These are phyloP conservation scores for Verticillium longisporum DNA, from an alignment of 2,329 filamentous ascomycete species.

Conservation along the genomic window DNA sequence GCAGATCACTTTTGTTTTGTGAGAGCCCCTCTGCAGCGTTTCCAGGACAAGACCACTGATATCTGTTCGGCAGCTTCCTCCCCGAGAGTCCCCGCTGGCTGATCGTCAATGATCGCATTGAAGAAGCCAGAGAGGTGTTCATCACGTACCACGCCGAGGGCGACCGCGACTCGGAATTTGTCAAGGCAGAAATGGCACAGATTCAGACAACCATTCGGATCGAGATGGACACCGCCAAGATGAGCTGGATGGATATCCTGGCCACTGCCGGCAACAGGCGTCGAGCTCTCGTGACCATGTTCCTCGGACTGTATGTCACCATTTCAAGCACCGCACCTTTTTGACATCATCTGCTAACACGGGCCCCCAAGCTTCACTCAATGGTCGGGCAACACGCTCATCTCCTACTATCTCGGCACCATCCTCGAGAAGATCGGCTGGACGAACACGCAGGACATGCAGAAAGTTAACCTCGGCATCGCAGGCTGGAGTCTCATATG, in stretches of 20 bases:
- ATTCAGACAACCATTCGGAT: conserved; percentile 50
- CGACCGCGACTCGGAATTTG: conserved; percentile 40
- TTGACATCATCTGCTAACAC: neutral
- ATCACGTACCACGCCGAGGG: conserved; percentile 45
- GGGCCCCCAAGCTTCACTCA: conserved; percentile 35
- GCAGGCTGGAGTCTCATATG: conserved; percentile 40
- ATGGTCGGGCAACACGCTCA: conserved; percentile 44
- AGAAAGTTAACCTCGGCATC: conserved; percentile 39
- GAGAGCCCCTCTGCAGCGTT: conserved; percentile 6
- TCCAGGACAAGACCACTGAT: conserved; percentile 20
- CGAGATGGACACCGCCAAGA: conserved; percentile 45
- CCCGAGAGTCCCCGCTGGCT: conserved; percentile 27
- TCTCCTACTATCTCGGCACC: conserved; percentile 41
- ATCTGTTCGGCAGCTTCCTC: conserved; percentile 14
- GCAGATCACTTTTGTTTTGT: conserved; percentile 33
- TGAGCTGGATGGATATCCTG: conserved; percentile 47
- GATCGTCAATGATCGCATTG: conserved; percentile 20
- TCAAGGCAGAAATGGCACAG: conserved; percentile 53
- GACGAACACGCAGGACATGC: conserved; percentile 29
- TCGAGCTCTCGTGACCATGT: conserved; percentile 38
- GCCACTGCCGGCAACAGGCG: conserved; percentile 42
- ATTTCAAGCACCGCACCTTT: neutral
- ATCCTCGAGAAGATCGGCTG: conserved; percentile 39
- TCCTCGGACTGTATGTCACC: conserved; percentile 32
- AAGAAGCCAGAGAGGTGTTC: conserved; percentile 24